Evolutionary conservation across 768 basidiomycete species (phyloP).

Genomic region (Gymnopilus dilepis): DNA sequence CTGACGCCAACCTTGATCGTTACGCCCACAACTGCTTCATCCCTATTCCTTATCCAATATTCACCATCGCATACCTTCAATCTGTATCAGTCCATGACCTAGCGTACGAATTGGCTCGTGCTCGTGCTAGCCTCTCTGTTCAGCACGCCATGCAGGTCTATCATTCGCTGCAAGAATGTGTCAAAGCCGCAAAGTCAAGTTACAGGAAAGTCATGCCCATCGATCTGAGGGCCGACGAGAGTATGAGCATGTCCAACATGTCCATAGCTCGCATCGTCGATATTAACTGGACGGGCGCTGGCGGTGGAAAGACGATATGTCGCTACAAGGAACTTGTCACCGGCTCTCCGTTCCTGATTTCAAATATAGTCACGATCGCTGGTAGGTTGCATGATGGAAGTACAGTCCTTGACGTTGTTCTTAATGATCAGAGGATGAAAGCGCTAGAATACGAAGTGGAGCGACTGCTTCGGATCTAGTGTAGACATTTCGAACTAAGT

Average conservation of each 20-base stretch:
- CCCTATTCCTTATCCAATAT: slow-evolving; percentile 42
- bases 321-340: slow-evolving; percentile 42
- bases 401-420: slow-evolving; percentile 41
- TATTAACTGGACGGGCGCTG: slow-evolving; percentile 40
- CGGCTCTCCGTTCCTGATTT: slow-evolving; percentile 33
- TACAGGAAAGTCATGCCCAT: slow-evolving; percentile 28
- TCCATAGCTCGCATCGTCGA: slow-evolving; percentile 44
- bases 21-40: slow-evolving; percentile 44
- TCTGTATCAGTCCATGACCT: slow-evolving; percentile 32
- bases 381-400: slow-evolving; percentile 40
- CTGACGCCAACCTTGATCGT: slow-evolving; percentile 25
- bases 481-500: too few relatives aligned
- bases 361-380: slow-evolving; percentile 41
- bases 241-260: slow-evolving; percentile 41
- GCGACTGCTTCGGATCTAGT: neutral
- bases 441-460: neutral
- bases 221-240: slow-evolving; percentile 38
- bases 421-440: slow-evolving; percentile 20
- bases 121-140: slow-evolving; percentile 22
- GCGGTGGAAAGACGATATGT: slow-evolving; percentile 38
- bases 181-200: slow-evolving; percentile 10
- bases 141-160: slow-evolving; percentile 35
- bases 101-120: slow-evolving; percentile 15
- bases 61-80: slow-evolving; percentile 38
- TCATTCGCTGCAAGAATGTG: neutral